These are phyloP conservation scores for Eucalyptus marginata DNA, from an alignment of 345 rosid species.

Conservation along the genomic window DNA sequence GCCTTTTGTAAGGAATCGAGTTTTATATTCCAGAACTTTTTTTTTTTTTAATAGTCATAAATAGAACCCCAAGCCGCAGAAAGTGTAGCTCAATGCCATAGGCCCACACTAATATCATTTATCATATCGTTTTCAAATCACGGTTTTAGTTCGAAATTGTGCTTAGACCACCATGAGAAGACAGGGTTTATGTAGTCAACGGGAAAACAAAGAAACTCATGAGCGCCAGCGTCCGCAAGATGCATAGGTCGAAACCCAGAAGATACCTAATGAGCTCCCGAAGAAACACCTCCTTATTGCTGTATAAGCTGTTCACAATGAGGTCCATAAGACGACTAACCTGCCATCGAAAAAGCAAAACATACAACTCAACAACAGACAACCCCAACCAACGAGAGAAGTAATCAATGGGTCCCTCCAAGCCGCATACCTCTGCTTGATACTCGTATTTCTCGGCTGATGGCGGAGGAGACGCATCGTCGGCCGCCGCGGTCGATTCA, in stretches of 20 bases:
- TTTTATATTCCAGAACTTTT: neutral
- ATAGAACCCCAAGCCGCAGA: neutral
- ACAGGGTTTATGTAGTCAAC: neutral
- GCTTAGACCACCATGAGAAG: neutral
- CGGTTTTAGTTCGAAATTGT: neutral
- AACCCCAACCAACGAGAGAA: neutral
- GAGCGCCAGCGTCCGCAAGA: neutral
- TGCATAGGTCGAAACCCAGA: neutral
- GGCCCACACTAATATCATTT: neutral
- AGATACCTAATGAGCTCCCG: conserved; percentile 86
- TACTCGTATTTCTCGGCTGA: conserved; percentile 75
- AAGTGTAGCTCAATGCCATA: neutral
- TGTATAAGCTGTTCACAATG: conserved; percentile 88
- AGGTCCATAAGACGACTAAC: conserved; percentile 99
- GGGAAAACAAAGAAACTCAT: neutral
- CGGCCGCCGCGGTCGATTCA: conserved; percentile 61
- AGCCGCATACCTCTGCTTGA: conserved; percentile 73
- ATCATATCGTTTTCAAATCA: neutral
- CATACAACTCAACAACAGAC: neutral
- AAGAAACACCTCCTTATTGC: conserved; percentile 96
- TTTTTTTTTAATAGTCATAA: neutral
- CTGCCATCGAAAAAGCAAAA: conserved; percentile 15
- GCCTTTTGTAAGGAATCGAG: neutral
- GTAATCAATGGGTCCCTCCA: neutral
- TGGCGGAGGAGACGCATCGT: conserved; percentile 41